Evolutionary conservation across 192 early-diverging fungal genomes (phyloP), one percentile per base, ranked within the genome.

Genomic region (Coemansia erecta): DNA sequence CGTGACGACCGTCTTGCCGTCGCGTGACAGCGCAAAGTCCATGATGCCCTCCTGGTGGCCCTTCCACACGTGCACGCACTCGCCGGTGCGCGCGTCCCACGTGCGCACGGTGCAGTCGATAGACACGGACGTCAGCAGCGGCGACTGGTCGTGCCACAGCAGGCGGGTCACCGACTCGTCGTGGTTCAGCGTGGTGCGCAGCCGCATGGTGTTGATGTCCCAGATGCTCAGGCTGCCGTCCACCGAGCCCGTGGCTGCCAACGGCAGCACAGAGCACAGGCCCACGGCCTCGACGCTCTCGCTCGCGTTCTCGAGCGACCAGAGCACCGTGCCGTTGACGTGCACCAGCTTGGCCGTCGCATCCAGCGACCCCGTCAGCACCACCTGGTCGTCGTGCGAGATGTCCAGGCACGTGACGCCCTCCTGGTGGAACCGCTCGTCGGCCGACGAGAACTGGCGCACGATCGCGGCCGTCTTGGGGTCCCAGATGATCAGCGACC

Each of bases 61-160:
- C 35, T 81, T 63, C 78, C 84, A 94, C 3, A 68, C 68, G 59
- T 85, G 85, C 56, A 90, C 70, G 64, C 85, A 89, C 21, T 85
- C 78, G 15, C 95, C 95, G 13, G 92, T 93, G 35, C 97, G 82
- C 28, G 85, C 83, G 77, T 99, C 97, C 97, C 97, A 99, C 19
- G 90, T 68, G 31, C 87, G 82, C 12, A 95, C 85, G 0, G 92
- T 89, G 22, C 84, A 69, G 68, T 97, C 96, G 43, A 86, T 82
- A 7, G 94, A 97, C 47, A 84, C 81, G 12, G 90, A 83, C 0
- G 86, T 84, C 42, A 98, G 58, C 45, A 90, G 61, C 3, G 90
- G 90, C 22, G 87, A 82, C 28, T 83, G 77, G 37, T 82, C 28
- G 56, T 72, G 68, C 86, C 89, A 98, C 57, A 74, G 58, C 15